These are phyloP conservation scores for Leptomonas pyrrhocoris DNA, from an alignment of 208 protist species.

Conservation along the genomic window DNA sequence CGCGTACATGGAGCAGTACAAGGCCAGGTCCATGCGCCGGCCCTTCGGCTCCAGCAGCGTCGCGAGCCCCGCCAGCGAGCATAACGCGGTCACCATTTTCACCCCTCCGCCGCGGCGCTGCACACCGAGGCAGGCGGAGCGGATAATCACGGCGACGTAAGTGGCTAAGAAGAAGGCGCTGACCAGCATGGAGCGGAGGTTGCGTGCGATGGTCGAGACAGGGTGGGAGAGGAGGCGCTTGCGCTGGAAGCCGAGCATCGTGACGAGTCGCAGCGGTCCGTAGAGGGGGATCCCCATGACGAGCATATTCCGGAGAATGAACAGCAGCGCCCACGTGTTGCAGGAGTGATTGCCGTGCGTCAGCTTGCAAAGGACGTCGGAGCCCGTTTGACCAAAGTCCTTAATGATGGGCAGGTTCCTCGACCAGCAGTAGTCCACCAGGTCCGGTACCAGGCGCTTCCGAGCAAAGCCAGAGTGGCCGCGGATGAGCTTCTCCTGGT, in stretches of 20 bases:
- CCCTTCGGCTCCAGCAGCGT: constrained; percentile 84
- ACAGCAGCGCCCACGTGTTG: constrained; percentile 65
- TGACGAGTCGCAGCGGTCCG: constrained; percentile 68
- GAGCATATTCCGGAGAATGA: constrained; percentile 64
- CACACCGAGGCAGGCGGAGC: constrained; percentile 62
- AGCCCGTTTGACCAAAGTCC: constrained; percentile 33
- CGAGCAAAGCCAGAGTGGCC: constrained; percentile 67
- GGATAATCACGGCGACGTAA: constrained; percentile 70
- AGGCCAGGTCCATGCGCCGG: constrained; percentile 80
- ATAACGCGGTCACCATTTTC: constrained; percentile 45
- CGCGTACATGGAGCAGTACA: constrained; percentile 83
- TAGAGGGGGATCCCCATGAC: constrained; percentile 81
- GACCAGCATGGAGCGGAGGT: constrained; percentile 57
- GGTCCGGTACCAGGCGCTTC: constrained; percentile 61
- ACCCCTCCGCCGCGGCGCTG: constrained; percentile 61
- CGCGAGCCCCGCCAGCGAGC: constrained; percentile 61
- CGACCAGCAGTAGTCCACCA: constrained; percentile 60
- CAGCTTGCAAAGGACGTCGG: constrained; percentile 48
- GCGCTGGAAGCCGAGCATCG: constrained; percentile 57
- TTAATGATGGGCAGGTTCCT: constrained; percentile 33
- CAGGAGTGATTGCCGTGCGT: constrained; percentile 67
- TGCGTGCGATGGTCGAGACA: constrained; percentile 41
- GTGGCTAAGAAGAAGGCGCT: constrained; percentile 82
- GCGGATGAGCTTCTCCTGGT: constrained; percentile 65
- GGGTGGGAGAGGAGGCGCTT: constrained; percentile 61